Conservation (phyloP, 371 early-diverging fungal genomes). For the Mortierella sp. region DNA sequence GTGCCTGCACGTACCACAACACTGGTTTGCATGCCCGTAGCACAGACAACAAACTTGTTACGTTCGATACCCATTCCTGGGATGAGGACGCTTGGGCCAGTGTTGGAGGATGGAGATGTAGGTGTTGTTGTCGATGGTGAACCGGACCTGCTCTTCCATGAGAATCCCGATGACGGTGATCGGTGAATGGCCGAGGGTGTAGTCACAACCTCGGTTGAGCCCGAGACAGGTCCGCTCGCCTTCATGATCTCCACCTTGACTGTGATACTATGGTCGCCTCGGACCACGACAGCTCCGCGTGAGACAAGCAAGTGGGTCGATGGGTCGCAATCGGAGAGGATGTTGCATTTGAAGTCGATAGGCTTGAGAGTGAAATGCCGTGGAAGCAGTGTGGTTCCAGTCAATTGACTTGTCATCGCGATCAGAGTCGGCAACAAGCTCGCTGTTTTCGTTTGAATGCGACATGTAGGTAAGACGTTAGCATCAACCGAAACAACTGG, state of each 20-base stretch:
- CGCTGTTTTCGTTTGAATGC: too few relatives aligned
- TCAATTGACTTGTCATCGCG: constrained; percentile 45
- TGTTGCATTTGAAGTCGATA: constrained; percentile 53
- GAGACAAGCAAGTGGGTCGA: constrained; percentile 40
- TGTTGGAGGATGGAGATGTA: background rate
- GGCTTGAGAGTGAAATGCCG: constrained; percentile 51
- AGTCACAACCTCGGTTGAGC: constrained; percentile 28
- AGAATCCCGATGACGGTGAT: constrained; percentile 13
- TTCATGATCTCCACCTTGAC: constrained; percentile 49
- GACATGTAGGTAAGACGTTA: too few relatives aligned
- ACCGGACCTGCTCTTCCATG: constrained; percentile 35
- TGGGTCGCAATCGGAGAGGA: constrained; percentile 46
- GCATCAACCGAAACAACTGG: background rate
- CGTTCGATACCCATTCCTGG: constrained; percentile 52
- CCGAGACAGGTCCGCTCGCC: constrained; percentile 31
- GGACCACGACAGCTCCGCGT: constrained; percentile 45
- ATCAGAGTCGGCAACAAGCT: constrained; percentile 48
- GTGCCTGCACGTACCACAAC: constrained; percentile 47
- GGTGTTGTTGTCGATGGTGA: constrained; percentile 2
- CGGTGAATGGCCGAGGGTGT: constrained; percentile 2
- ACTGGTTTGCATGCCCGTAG: constrained; percentile 47
- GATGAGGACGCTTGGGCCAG: constrained; percentile 26
- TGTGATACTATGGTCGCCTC: constrained; percentile 51
- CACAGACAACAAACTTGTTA: constrained; percentile 41
- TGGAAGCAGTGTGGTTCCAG: constrained; percentile 47